Evolutionary conservation across 176 grass and related monocot genomes (phyloP).

Genomic region (Aechmea fasciata): DNA sequence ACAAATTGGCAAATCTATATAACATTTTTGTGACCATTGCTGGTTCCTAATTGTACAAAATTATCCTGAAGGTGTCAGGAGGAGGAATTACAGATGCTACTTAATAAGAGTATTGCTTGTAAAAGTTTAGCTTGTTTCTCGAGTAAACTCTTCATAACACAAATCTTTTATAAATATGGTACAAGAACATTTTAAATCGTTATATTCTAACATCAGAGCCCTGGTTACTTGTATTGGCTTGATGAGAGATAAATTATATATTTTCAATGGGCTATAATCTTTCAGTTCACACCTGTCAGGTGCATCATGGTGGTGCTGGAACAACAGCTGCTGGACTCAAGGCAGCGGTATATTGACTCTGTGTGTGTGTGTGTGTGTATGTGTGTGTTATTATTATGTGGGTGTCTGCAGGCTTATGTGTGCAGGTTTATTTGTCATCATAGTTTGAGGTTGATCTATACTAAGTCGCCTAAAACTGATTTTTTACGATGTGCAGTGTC

Average conservation of each 20-base stretch:
- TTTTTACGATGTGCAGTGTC: slow-evolving; percentile 53
- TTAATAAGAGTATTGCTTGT: too few species aligned
- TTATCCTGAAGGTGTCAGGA: too few species aligned
- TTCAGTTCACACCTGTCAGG: slow-evolving; percentile 32
- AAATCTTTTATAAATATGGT: too few species aligned
- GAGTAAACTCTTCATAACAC: too few species aligned
- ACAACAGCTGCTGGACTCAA: slow-evolving; percentile 93
- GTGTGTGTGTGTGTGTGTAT: too few species aligned
- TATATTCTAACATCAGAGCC: neutral
- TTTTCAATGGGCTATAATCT: neutral
- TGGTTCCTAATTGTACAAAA: too few species aligned
- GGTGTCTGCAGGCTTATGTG: neutral
- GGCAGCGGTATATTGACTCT: slow-evolving; percentile 45
- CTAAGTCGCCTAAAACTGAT: slow-evolving; percentile 7
- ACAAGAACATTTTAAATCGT: too few species aligned
- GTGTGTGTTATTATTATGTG: neutral
- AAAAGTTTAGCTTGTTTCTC: too few species aligned
- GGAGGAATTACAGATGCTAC: too few species aligned
- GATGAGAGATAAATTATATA: neutral
- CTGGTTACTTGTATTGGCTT: neutral
- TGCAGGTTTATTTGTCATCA: neutral
- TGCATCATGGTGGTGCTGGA: slow-evolving; percentile 97
- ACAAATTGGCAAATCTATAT: too few species aligned
- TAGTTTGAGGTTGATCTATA: slow-evolving; percentile 14
- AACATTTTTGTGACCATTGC: too few species aligned